Conservation (phyloP, 2,329 filamentous ascomycete species). For the Dactylonectria macrodidyma region DNA sequence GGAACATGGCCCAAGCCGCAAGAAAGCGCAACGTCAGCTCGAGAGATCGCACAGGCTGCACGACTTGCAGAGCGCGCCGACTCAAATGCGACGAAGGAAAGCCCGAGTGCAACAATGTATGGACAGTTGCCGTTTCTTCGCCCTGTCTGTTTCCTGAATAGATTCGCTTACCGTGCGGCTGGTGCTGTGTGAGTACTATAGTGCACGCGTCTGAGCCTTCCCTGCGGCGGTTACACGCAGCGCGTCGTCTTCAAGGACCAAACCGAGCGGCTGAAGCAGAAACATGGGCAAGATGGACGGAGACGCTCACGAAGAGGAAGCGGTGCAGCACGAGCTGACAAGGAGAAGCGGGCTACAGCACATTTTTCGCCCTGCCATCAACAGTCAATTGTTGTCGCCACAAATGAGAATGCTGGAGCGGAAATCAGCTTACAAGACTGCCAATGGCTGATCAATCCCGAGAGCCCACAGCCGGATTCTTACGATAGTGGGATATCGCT, state of each 20-base stretch:
- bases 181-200: neutral
- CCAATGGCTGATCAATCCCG: too few relatives aligned
- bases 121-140: neutral
- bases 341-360: neutral
- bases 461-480: too few relatives aligned
- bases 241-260: slow-evolving; percentile 38
- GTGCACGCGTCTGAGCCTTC: slow-evolving; percentile 17
- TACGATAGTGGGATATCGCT: too few relatives aligned
- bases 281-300: neutral
- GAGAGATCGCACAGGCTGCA: slow-evolving; percentile 2
- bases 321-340: neutral
- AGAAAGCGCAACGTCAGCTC: neutral
- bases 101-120: slow-evolving; percentile 11
- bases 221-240: slow-evolving; percentile 33
- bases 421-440: too few relatives aligned
- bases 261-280: slow-evolving; percentile 25
- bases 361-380: too few relatives aligned
- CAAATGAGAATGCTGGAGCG: too few relatives aligned
- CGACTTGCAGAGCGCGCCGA: slow-evolving; percentile 4
- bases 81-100: slow-evolving; percentile 18
- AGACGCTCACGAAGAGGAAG: too few relatives aligned
- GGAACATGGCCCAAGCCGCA: too few relatives aligned
- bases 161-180: neutral
- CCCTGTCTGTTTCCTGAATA: neutral
- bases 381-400: too few relatives aligned